A percentile compares a stretch with the other conserved stretches of the same genome.
Conservation (phyloP, 176 grass and related monocot genomes). For the Aegilops longissima region DNA sequence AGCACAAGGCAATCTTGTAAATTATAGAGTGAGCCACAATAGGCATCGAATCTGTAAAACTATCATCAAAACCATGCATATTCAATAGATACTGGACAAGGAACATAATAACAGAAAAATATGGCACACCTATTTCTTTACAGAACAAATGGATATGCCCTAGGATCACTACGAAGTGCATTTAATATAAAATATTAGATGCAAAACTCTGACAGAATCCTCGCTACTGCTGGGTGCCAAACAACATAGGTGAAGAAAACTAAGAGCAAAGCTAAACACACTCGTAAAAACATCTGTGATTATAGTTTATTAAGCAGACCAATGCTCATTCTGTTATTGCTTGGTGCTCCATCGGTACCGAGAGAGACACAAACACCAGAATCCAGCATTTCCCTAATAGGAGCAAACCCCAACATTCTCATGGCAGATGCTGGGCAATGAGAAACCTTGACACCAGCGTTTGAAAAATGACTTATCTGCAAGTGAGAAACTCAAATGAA, state of each 20-base stretch:
- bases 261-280: slow-evolving; percentile 5
- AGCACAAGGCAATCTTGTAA: slow-evolving; percentile 6
- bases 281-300: neutral
- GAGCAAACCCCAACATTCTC: slow-evolving; percentile 91
- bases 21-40: neutral
- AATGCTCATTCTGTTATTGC: slow-evolving; percentile 98
- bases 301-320: slow-evolving; percentile 51
- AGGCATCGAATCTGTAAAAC: neutral
- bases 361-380: slow-evolving; percentile 89
- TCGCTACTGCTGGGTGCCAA: neutral
- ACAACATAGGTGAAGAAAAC: neutral
- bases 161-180: neutral
- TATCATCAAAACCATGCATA: neutral
- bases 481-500: slow-evolving; percentile 19
- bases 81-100: neutral
- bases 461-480: slow-evolving; percentile 82
- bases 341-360: slow-evolving; percentile 91
- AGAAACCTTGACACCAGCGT: slow-evolving; percentile 86
- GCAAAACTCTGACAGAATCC: slow-evolving; percentile 7
- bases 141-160: neutral
- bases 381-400: slow-evolving; percentile 88
- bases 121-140: neutral
- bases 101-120: slow-evolving; percentile 10
- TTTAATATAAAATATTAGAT: neutral
- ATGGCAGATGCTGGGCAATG: slow-evolving; percentile 93